These are phyloP conservation scores for Claviceps sorghi DNA, from an alignment of 2,329 filamentous ascomycete genomes.

Conservation along the genomic window DNA sequence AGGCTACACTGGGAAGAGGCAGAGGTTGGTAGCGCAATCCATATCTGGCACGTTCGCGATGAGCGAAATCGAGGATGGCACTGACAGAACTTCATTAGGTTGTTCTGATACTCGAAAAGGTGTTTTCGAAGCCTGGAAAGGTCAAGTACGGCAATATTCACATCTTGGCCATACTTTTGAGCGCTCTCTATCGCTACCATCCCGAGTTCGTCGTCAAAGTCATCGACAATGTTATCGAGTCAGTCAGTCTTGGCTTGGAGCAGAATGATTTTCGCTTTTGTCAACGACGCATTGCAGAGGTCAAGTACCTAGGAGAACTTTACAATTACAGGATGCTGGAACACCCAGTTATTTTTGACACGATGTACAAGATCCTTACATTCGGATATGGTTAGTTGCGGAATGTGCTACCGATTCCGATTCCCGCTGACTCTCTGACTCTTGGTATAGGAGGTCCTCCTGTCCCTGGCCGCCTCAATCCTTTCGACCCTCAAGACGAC, in stretches of 20 bases:
- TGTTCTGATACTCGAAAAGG: constrained; percentile 65
- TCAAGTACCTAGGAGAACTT: constrained; percentile 89
- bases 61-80: neutral
- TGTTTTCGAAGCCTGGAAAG: constrained; percentile 92
- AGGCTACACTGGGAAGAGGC: constrained; percentile 95
- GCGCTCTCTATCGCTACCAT: constrained; percentile 81
- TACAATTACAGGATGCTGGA: constrained; percentile 98
- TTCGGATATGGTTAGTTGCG: constrained; percentile 59
- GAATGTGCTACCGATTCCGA: neutral
- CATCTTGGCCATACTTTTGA: constrained; percentile 76
- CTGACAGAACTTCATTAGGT: constrained; percentile 29
- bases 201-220: constrained; percentile 81
- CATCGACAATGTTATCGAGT: constrained; percentile 82
- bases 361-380: constrained; percentile 83
- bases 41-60: neutral
- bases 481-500: constrained; percentile 79
- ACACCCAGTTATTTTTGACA: constrained; percentile 88
- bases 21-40: constrained; percentile 40
- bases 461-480: constrained; percentile 59
- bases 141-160: constrained; percentile 97
- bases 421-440: constrained; percentile 2
- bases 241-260: constrained; percentile 75
- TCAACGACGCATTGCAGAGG: constrained; percentile 83
- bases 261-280: constrained; percentile 97
- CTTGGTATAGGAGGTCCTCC: constrained; percentile 53